Evolutionary conservation across 257 asterid genomes (phyloP).

Genomic region (Prunella vulgaris): DNA sequence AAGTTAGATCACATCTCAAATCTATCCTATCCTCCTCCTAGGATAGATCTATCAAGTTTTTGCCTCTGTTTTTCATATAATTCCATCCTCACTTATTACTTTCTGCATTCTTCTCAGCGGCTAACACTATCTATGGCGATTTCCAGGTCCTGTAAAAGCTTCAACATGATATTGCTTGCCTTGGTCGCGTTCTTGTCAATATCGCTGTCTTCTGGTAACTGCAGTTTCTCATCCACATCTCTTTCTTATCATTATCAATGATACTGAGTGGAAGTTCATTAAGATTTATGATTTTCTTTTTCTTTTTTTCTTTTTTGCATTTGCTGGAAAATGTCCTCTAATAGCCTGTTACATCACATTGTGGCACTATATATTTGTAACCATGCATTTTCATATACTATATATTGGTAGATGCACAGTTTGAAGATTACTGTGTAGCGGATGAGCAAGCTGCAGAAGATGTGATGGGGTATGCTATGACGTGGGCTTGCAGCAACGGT

Average conservation of each 20-base stretch:
- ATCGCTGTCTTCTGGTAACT: constrained; percentile 38
- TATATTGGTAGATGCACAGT: constrained; percentile 46
- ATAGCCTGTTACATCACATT: no score
- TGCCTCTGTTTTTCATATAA: neutral
- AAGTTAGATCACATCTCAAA: constrained; percentile 21
- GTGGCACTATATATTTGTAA: no score
- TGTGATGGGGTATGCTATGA: constrained; percentile 33
- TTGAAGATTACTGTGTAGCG: constrained; percentile 66
- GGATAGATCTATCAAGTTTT: constrained; percentile 18
- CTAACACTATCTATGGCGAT: neutral
- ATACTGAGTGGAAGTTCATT: neutral
- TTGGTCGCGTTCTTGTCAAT: constrained; percentile 24
- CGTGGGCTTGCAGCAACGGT: constrained; percentile 75
- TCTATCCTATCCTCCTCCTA: constrained; percentile 1
- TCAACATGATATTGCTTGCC: constrained; percentile 3
- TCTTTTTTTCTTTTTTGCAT: no score
- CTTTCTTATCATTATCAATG: neutral
- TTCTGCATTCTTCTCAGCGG: neutral
- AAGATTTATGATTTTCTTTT: neutral
- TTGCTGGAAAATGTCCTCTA: no score
- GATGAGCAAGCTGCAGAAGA: constrained; percentile 64
- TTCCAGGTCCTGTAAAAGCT: neutral
- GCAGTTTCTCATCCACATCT: neutral
- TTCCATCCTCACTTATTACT: constrained; percentile 5
- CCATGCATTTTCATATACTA: no score